phyloP scores from a whole-genome alignment of 345 rosid species.

The Euphorbia pulcherrima region DNA sequence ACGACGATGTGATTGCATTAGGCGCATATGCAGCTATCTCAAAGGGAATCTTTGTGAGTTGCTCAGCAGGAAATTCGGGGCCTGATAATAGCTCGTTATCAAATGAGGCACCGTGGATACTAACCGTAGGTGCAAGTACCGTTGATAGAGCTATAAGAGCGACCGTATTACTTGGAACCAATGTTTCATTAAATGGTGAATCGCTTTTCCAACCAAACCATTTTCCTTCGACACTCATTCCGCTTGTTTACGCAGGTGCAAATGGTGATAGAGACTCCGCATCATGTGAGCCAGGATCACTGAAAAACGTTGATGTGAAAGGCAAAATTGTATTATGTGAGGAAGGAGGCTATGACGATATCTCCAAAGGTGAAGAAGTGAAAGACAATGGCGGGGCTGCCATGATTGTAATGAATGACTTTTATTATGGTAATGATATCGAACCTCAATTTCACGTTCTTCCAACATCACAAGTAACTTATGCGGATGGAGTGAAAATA shows the following conservation, averaged over 20 bases:
- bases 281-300: constrained; percentile 1
- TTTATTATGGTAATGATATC: neutral
- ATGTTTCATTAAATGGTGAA: constrained; percentile 1
- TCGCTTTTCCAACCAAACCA: constrained; percentile 5
- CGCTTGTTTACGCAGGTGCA: constrained; percentile 13
- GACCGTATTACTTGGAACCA: constrained; percentile 33
- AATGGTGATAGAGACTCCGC: neutral
- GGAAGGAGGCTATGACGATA: neutral
- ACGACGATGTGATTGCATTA: constrained; percentile 25
- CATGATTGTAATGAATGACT: constrained; percentile 18
- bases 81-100: constrained; percentile 20
- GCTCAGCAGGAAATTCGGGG: constrained; percentile 37
- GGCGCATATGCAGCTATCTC: constrained; percentile 35
- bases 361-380: constrained; percentile 10
- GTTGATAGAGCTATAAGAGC: constrained; percentile 29
- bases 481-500: constrained; percentile 6
- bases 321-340: constrained; percentile 11
- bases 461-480: constrained; percentile 17
- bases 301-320: constrained; percentile 7
- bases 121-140: constrained; percentile 37
- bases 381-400: constrained; percentile 18
- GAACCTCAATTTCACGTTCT: neutral
- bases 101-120: constrained; percentile 40
- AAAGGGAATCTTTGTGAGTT: constrained; percentile 34
- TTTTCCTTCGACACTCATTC: constrained; percentile 1